Evolutionary conservation across 176 grass and related monocot genomes (phyloP).

Genomic region (Rhynchospora breviuscula): DNA sequence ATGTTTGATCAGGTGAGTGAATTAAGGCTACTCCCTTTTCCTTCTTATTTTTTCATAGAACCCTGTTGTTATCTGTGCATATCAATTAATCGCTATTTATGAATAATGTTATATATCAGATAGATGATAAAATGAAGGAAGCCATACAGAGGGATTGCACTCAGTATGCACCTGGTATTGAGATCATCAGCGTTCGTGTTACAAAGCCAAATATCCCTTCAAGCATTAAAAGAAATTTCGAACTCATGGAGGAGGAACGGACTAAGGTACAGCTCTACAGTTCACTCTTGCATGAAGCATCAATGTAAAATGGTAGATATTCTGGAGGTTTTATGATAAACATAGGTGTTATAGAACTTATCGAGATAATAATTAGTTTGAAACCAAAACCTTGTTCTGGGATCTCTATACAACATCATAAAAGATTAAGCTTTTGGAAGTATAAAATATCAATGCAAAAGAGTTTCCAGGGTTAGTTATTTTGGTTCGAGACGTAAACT

Average conservation of each 20-base stretch:
- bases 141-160: conserved; percentile 95
- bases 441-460: background rate
- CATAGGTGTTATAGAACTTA: background rate
- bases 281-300: background rate
- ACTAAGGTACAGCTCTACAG: conserved; percentile 63
- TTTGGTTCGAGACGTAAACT: conserved; percentile 1
- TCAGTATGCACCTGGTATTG: conserved; percentile 93
- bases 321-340: background rate
- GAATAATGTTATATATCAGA: conserved; percentile 42
- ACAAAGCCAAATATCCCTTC: conserved; percentile 90
- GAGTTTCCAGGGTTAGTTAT: background rate
- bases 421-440: background rate
- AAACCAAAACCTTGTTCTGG: background rate
- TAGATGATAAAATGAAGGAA: conserved; percentile 98
- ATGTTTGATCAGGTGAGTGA: conserved; percentile 89
- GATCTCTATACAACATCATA: background rate
- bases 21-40: background rate
- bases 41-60: background rate
- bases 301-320: background rate
- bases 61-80: background rate
- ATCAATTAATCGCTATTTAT: background rate
- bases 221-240: conserved; percentile 88
- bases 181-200: conserved; percentile 93
- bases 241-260: conserved; percentile 98
- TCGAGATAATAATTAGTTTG: background rate